Evolutionary conservation across 202 grass and related monocot genomes (phyloP).

Genomic region (Setaria viridis): DNA sequence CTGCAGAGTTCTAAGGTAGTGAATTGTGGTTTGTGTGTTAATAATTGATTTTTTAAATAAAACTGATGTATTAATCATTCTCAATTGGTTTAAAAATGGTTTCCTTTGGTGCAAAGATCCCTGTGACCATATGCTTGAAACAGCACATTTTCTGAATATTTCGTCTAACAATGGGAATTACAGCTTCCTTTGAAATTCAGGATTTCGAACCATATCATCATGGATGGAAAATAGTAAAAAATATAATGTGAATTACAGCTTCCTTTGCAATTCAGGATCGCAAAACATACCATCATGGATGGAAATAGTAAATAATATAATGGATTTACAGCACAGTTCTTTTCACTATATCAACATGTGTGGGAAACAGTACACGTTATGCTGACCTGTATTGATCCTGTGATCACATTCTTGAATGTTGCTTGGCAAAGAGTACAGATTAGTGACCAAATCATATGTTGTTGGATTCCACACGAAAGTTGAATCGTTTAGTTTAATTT

Average conservation of each 20-base stretch:
- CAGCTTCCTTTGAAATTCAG: constrained; percentile 11
- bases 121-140: background rate
- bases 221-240: background rate
- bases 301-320: too few species aligned
- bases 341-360: background rate
- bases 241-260: too few species aligned
- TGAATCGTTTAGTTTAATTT: background rate
- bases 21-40: background rate
- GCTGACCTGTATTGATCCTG: background rate
- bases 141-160: background rate
- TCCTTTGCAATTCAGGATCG: too few species aligned
- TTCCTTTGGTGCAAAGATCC: background rate
- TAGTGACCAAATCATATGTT: background rate
- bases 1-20: background rate
- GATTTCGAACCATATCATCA: background rate
- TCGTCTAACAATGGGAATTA: background rate
- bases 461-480: background rate
- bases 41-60: constrained; percentile 11
- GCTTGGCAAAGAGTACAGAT: background rate
- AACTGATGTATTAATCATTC: constrained; percentile 6
- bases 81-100: background rate
- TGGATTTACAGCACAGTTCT: too few species aligned
- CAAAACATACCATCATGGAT: too few species aligned
- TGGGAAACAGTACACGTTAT: background rate
- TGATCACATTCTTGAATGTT: constrained; percentile 5